phyloP scores from a whole-genome alignment of 106 monocot species.

The Allium cepa region DNA sequence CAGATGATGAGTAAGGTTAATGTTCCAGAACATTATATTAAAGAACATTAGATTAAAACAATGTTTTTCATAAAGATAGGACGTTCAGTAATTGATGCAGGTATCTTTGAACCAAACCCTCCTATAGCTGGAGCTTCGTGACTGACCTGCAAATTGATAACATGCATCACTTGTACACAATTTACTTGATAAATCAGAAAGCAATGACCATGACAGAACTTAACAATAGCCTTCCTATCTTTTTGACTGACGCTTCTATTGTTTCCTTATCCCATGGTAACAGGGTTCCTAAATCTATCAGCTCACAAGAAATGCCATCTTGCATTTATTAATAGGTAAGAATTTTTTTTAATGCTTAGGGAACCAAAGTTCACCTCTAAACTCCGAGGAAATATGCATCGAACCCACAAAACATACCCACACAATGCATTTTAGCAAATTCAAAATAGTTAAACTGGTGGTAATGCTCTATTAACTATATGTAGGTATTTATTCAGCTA shows the following conservation, averaged over 20 bases:
- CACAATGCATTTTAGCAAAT: no score
- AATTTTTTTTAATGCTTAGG: neutral
- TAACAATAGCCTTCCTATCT: constrained; percentile 87
- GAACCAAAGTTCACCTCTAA: neutral
- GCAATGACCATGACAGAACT: constrained; percentile 3
- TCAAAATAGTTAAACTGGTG: no score
- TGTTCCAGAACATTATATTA: neutral
- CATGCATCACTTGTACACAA: neutral
- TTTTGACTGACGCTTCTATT: constrained; percentile 84
- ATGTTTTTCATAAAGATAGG: no score
- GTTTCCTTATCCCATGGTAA: constrained; percentile 95
- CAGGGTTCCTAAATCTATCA: constrained; percentile 81
- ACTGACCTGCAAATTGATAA: constrained; percentile 58
- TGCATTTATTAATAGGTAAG: constrained; percentile 21
- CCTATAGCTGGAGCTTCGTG: constrained; percentile 97
- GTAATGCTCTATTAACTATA: neutral
- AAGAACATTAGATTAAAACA: no score
- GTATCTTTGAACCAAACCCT: constrained; percentile 96
- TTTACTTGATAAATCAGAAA: neutral
- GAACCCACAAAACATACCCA: neutral
- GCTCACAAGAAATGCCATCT: constrained; percentile 95
- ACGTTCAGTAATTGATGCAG: constrained; percentile 79
- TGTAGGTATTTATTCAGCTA: neutral
- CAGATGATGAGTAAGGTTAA: neutral
- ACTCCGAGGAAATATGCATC: no score